Evolutionary conservation across 805 yeast species (phyloP), one percentile per base, ranked within the genome.

Genomic region (Hemisphaericaspora nanyangensis): DNA sequence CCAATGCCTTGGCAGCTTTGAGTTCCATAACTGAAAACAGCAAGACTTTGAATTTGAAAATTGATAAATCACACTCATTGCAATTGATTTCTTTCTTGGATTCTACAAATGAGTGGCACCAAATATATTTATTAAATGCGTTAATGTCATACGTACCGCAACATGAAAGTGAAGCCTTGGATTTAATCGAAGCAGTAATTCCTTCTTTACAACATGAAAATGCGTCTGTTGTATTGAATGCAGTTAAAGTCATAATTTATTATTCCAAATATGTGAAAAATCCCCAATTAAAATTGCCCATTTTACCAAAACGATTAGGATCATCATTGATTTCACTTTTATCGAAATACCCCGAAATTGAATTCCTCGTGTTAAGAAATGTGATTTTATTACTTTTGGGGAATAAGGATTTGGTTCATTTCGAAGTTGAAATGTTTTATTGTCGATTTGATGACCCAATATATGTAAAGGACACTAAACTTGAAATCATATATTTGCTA

Each of bases 401-500:
- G 37, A 76, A 80, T 43, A 80, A 82, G 10, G 70, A 74, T 17
- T 63, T 88, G 40, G 60, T 80, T 29, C 60, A 68, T 18, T 66
- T 85, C 38, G 93, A 85, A 45, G 87, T 86, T n/a, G 76, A 79
- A 38, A 76, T 79, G 63, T 87, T 90, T 55, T 89, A 87, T 60
- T 82, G 93, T 61, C 80, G 79, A 43, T 85, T 77, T 51, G 83
- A 85, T 56, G 96, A 90, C 56, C 93, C 95, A 1, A 78, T 85
- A 17, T 91, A 86, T 56, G 80, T 91, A 54, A 87, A 89, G 57
- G 91, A 88, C 51, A 85, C 96, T 5, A 91, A 91, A 54, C 66
- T 91, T 32, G 97, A 91, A 55, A 83, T 93, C 42, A 79, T 91
- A 17, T 86, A 85, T 50, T 65, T 87, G 27, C 65, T 91, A 34